Conservation (phyloP, 164 flowering plant genomes). For the Malania oleifera region DNA sequence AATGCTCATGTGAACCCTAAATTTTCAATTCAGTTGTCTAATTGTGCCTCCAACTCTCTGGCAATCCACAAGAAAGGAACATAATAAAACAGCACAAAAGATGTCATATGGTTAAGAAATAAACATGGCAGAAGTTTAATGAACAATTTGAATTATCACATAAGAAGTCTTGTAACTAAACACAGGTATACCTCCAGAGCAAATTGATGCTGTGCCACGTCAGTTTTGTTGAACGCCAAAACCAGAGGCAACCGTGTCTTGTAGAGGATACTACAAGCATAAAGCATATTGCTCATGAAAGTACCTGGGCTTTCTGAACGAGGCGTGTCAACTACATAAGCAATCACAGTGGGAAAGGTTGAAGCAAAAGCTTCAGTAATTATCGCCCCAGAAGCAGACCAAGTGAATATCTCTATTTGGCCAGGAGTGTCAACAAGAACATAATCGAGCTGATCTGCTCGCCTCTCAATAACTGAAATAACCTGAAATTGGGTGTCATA, state of each 20-base stretch:
- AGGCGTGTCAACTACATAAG: slow-evolving; percentile 93
- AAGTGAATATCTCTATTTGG: slow-evolving; percentile 95
- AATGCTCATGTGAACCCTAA: too few species aligned
- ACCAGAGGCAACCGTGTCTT: slow-evolving; percentile 83
- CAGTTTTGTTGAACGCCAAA: slow-evolving; percentile 84
- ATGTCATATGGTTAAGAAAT: background rate
- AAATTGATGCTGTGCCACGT: slow-evolving; percentile 86
- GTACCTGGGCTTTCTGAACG: slow-evolving; percentile 77
- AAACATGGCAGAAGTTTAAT: too few species aligned
- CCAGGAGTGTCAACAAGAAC: slow-evolving; percentile 98
- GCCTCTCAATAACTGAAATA: slow-evolving; percentile 65
- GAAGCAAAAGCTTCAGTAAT: slow-evolving; percentile 98
- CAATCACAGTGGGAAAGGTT: slow-evolving; percentile 82
- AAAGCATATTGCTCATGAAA: slow-evolving; percentile 98
- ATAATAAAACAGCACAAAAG: background rate
- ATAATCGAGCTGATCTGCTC: slow-evolving; percentile 95
- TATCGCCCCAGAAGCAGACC: slow-evolving; percentile 98
- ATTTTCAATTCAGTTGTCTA: too few species aligned
- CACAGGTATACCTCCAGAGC: slow-evolving; percentile 91
- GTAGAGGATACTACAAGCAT: slow-evolving; percentile 95
- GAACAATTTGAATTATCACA: too few species aligned
- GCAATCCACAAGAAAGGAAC: background rate
- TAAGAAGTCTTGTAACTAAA: too few species aligned
- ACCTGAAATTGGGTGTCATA: slow-evolving; percentile 48
- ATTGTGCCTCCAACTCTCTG: too few species aligned